Conservation (phyloP, 345 rosid genomes). For the Adansonia digitata region DNA sequence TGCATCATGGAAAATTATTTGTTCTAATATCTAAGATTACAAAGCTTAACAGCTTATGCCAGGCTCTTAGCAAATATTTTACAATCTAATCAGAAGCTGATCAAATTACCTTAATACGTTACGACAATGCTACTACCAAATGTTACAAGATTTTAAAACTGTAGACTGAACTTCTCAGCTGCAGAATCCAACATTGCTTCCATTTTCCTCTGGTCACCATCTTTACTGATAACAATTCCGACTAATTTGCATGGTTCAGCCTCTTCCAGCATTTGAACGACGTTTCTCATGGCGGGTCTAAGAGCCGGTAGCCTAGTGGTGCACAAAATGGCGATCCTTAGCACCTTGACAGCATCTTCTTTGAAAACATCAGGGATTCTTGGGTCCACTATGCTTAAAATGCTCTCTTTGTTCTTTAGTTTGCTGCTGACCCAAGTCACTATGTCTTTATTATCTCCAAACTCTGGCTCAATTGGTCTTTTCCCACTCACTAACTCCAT, state of each 20-base stretch:
- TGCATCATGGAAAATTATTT: no score
- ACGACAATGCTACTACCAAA: no score
- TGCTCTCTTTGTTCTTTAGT: constrained; percentile 48
- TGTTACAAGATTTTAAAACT: neutral
- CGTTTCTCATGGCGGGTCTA: constrained; percentile 84
- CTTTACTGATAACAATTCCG: constrained; percentile 43
- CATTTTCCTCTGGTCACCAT: constrained; percentile 25
- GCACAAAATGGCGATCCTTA: constrained; percentile 70
- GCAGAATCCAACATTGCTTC: constrained; percentile 9
- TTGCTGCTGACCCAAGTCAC: constrained; percentile 69
- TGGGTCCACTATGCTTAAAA: constrained; percentile 55
- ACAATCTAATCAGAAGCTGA: constrained; percentile 4
- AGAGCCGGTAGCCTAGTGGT: constrained; percentile 47
- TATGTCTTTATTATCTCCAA: constrained; percentile 74
- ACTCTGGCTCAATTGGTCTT: constrained; percentile 72
- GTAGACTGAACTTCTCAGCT: constrained; percentile 6
- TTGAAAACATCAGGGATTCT: constrained; percentile 44
- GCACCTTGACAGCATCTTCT: constrained; percentile 60
- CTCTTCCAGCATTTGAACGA: constrained; percentile 80
- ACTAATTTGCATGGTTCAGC: constrained; percentile 62
- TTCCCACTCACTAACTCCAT: constrained; percentile 89
- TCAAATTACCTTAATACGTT: neutral
- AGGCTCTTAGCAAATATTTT: constrained; percentile 2
- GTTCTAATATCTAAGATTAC: no score
- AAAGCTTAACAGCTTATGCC: no score